Conservation (phyloP, 768 basidiomycete species). For the Lentinula boryana region DNA sequence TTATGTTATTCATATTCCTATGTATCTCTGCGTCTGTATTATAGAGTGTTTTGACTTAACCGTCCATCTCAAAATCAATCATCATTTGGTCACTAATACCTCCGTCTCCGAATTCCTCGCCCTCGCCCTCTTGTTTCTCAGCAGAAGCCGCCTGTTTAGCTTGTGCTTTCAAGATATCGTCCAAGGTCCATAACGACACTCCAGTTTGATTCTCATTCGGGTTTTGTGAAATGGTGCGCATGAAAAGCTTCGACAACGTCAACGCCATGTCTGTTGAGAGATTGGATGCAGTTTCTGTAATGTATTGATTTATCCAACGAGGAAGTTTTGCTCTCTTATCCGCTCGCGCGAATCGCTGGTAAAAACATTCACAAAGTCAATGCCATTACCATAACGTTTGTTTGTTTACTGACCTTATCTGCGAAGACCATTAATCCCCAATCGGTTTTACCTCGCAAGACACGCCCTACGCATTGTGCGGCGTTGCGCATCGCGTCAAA, state of each 20-base stretch:
- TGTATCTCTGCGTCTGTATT: constrained; percentile 6
- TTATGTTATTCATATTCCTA: constrained; percentile 3
- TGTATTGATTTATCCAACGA: constrained; percentile 98
- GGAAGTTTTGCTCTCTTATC: constrained; percentile 95
- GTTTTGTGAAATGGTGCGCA: constrained; percentile 98
- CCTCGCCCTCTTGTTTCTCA: constrained; percentile 37
- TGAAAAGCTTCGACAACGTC: constrained; percentile 91
- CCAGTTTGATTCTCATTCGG: constrained; percentile 95
- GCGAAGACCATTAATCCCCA: constrained; percentile 99
- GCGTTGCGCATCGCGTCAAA: constrained; percentile 99
- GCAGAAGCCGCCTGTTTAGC: constrained; percentile 63
- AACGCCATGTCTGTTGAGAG: constrained; percentile 98
- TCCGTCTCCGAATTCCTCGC: constrained; percentile 64
- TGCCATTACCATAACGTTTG: background rate
- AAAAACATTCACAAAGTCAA: background rate
- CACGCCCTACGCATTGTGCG: constrained; percentile 97
- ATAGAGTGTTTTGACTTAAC: background rate
- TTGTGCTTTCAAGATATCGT: constrained; percentile 85
- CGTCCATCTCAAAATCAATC: constrained; percentile 42
- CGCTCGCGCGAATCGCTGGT: constrained; percentile 82
- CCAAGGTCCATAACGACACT: constrained; percentile 90
- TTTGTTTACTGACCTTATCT: constrained; percentile 65
- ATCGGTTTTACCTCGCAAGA: constrained; percentile 96
- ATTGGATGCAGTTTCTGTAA: constrained; percentile 97
- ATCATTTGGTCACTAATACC: constrained; percentile 61